A percentile compares a stretch with the other conserved stretches of the same genome.
phyloP scores from a whole-genome alignment of 148 eudicot species.

The Fagopyrum tataricum region DNA sequence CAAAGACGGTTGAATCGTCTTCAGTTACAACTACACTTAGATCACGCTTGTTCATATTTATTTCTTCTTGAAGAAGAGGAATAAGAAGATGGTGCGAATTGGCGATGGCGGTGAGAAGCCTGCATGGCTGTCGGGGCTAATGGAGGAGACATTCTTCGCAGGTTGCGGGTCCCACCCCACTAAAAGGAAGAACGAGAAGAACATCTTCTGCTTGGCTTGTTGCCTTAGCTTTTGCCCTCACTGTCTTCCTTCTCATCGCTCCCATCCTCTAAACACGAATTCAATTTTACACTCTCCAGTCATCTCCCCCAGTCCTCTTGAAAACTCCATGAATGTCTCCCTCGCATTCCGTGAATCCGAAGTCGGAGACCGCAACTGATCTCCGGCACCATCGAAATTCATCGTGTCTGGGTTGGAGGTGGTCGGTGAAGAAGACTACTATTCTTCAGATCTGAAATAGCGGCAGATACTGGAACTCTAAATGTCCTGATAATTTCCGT shows the following conservation, averaged over 20 bases:
- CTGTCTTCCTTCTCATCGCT: slow-evolving; percentile 68
- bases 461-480: too few relatives aligned
- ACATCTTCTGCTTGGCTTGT: slow-evolving; percentile 73
- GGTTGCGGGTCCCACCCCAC: slow-evolving; percentile 49
- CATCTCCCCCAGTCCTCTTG: too few relatives aligned
- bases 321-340: too few relatives aligned
- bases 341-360: too few relatives aligned
- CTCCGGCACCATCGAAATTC: too few relatives aligned
- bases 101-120: slow-evolving; percentile 29
- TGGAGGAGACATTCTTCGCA: slow-evolving; percentile 62
- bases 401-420: too few relatives aligned
- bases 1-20: neutral
- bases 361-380: too few relatives aligned
- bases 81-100: slow-evolving; percentile 3
- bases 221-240: slow-evolving; percentile 75
- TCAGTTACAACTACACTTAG: slow-evolving; percentile 10
- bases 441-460: too few relatives aligned
- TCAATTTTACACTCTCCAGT: too few relatives aligned
- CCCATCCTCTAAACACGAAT: slow-evolving; percentile 82
- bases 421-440: too few relatives aligned
- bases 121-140: slow-evolving; percentile 68
- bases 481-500: too few relatives aligned
- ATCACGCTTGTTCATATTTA: slow-evolving; percentile 7
- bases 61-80: neutral
- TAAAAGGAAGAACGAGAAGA: slow-evolving; percentile 72